These are phyloP conservation scores for Fusarium scirpi DNA, from an alignment of 2,329 filamentous ascomycete species.

Conservation along the genomic window DNA sequence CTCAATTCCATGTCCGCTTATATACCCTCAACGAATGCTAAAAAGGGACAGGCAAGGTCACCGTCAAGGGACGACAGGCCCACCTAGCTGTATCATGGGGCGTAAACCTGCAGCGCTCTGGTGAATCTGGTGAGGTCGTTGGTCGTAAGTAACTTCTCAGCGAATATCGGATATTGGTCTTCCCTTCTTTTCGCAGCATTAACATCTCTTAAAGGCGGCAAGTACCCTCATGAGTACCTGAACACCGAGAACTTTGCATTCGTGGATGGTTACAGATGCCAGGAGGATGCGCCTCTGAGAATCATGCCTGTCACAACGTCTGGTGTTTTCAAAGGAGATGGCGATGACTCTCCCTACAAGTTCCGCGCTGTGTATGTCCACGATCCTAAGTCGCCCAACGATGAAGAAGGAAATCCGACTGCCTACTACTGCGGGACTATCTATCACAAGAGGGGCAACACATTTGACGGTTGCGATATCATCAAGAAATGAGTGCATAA, in stretches of 20 bases:
- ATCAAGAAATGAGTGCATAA: not conserved
- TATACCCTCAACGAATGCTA: not conserved
- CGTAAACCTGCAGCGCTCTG: not conserved
- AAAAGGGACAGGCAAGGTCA: not conserved
- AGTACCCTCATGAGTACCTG: not conserved
- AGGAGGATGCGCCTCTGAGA: too few relatives aligned
- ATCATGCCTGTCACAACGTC: not conserved
- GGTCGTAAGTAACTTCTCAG: not conserved
- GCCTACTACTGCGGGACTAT: not conserved
- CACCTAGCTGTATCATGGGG: not conserved
- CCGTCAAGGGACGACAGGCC: not conserved
- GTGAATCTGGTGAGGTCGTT: not conserved
- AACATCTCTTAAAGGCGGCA: not conserved
- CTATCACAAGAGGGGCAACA: not conserved
- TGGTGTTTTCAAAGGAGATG: not conserved
- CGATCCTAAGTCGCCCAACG: not conserved
- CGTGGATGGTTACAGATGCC: not conserved
- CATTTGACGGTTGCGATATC: not conserved
- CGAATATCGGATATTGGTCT: too few relatives aligned
- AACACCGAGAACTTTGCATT: not conserved
- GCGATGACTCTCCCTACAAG: not conserved
- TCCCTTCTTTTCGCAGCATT: too few relatives aligned
- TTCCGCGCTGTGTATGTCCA: not conserved
- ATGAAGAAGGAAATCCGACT: not conserved
- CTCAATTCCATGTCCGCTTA: not conserved